These are phyloP conservation scores for Ogataea trehalophila DNA, from an alignment of 805 yeast genomes.

Conservation along the genomic window DNA sequence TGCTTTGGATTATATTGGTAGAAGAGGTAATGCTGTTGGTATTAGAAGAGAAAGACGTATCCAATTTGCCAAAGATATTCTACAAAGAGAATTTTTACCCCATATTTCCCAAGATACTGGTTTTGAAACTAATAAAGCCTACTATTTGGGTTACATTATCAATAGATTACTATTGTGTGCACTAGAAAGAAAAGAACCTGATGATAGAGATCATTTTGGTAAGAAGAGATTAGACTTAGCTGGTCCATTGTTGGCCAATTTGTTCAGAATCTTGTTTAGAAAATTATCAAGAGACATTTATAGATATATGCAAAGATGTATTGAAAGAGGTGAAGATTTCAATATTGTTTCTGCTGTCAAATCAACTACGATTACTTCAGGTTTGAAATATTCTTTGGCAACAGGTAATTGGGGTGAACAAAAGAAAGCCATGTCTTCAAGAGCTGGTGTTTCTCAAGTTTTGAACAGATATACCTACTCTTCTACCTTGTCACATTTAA, in stretches of 20 bases:
- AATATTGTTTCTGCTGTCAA: slow-evolving; percentile 94
- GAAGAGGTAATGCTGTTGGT: slow-evolving; percentile 97
- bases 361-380: slow-evolving; percentile 95
- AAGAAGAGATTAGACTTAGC: slow-evolving; percentile 97
- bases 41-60: slow-evolving; percentile 96
- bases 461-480: slow-evolving; percentile 96
- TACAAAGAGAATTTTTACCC: slow-evolving; percentile 94
- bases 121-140: slow-evolving; percentile 93
- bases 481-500: slow-evolving; percentile 95
- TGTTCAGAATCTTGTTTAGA: slow-evolving; percentile 90
- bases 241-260: slow-evolving; percentile 93
- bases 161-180: slow-evolving; percentile 94
- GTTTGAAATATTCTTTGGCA: slow-evolving; percentile 94
- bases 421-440: slow-evolving; percentile 96
- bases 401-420: slow-evolving; percentile 99
- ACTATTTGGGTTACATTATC: slow-evolving; percentile 96
- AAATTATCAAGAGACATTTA: slow-evolving; percentile 95
- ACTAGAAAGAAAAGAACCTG: slow-evolving; percentile 94
- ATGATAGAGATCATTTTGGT: slow-evolving; percentile 99
- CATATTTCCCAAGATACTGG: slow-evolving; percentile 98
- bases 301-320: slow-evolving; percentile 98
- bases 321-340: slow-evolving; percentile 95
- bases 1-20: slow-evolving; percentile 95
- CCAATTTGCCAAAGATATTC: slow-evolving; percentile 93
- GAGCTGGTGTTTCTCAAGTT: slow-evolving; percentile 99